Evolutionary conservation across 352 stramenopile genomes (phyloP).

Genomic region (Phytopythium ostracodes): DNA sequence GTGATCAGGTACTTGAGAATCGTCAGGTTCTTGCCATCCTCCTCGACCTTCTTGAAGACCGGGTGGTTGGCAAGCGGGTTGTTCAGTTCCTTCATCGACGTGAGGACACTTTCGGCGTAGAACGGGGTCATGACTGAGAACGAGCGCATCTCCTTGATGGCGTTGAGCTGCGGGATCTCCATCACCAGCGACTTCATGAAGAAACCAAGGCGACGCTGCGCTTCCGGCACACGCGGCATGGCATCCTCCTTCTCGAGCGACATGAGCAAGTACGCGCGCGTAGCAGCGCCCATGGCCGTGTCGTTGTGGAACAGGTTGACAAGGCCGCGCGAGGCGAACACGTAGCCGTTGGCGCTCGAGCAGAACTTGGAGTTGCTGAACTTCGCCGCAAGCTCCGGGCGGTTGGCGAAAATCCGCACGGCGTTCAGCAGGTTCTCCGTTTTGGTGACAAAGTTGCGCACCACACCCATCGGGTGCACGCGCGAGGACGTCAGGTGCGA

Average conservation of each 20-base stretch:
- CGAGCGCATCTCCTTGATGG: slow-evolving; percentile 80
- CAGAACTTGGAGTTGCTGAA: slow-evolving; percentile 77
- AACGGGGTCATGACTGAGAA: slow-evolving; percentile 81
- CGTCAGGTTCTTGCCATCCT: slow-evolving; percentile 74
- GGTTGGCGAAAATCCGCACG: slow-evolving; percentile 47
- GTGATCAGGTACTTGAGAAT: slow-evolving; percentile 81
- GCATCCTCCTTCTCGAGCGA: slow-evolving; percentile 64
- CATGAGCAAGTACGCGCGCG: slow-evolving; percentile 64
- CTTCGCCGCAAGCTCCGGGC: slow-evolving; percentile 51
- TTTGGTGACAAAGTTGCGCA: slow-evolving; percentile 73
- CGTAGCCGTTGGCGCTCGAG: slow-evolving; percentile 70
- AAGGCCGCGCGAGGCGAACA: slow-evolving; percentile 66
- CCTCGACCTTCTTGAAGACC: slow-evolving; percentile 68
- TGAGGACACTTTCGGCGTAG: slow-evolving; percentile 69
- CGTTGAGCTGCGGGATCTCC: slow-evolving; percentile 66
- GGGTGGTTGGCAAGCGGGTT: slow-evolving; percentile 67
- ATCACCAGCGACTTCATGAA: slow-evolving; percentile 81
- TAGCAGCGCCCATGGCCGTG: slow-evolving; percentile 72
- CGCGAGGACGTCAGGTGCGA: slow-evolving; percentile 43
- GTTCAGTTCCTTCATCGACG: slow-evolving; percentile 62
- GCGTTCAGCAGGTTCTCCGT: slow-evolving; percentile 66
- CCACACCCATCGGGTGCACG: slow-evolving; percentile 68
- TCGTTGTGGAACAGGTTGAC: slow-evolving; percentile 79
- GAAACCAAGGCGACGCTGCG: slow-evolving; percentile 71
- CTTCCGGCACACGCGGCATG: slow-evolving; percentile 67